A percentile compares a stretch with the other conserved stretches of the same genome.
These are phyloP conservation scores for Persicaria tinctoria DNA, from an alignment of 148 eudicot species.

Conservation along the genomic window DNA sequence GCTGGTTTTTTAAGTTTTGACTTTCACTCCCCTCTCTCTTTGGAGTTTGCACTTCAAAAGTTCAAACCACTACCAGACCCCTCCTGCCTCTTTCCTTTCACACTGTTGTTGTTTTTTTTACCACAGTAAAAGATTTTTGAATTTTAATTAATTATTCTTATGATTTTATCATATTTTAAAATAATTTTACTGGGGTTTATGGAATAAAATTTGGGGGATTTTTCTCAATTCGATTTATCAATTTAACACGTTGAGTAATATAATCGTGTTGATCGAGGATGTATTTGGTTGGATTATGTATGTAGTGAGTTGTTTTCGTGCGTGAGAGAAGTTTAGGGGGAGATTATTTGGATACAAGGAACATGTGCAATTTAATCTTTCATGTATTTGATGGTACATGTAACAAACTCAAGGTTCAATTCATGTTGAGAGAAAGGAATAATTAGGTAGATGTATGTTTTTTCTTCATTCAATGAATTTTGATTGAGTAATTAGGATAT, in stretches of 20 bases:
- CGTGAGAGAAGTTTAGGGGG: neutral
- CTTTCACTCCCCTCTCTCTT: neutral
- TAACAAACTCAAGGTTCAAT: slow-evolving; percentile 9
- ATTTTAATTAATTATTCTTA: no score
- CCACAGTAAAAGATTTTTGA: neutral
- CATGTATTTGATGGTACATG: slow-evolving; percentile 10
- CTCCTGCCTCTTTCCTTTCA: neutral
- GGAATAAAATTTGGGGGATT: no score
- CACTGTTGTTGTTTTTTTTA: neutral
- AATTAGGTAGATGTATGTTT: neutral
- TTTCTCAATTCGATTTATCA: no score
- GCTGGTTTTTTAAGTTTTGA: neutral
- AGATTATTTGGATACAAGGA: neutral
- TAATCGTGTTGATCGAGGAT: no score
- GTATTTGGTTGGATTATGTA: no score
- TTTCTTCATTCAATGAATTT: neutral
- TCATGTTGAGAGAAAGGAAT: neutral
- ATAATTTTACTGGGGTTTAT: no score
- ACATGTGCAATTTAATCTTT: neutral
- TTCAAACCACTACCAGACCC: neutral
- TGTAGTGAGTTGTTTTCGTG: neutral
- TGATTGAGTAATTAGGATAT: neutral
- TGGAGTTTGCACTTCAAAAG: neutral
- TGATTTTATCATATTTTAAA: no score
- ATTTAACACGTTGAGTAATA: no score